Evolutionary conservation across 225 moss, liverwort and hornwort genomes (phyloP).

Genomic region (Bryoerythrophyllum caledonicum): DNA sequence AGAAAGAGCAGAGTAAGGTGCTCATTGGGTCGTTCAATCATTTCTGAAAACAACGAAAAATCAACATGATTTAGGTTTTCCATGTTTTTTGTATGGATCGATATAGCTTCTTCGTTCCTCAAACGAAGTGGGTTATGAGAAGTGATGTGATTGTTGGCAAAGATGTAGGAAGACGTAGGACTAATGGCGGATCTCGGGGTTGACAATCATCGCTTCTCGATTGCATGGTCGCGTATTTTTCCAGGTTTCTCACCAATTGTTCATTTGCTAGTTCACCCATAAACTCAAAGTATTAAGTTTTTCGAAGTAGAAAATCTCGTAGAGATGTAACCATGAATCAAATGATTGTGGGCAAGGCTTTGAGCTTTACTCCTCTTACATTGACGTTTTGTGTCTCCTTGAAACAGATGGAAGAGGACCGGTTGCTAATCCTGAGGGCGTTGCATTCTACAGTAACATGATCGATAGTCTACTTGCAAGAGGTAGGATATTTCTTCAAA

Average conservation of each 20-base stretch:
- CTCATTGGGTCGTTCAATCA: no score
- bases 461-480: slow-evolving; percentile 30
- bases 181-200: slow-evolving; percentile 43
- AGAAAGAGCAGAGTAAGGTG: no score
- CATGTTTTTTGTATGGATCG: no score
- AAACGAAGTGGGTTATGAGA: not conserved
- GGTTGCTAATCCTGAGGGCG: slow-evolving; percentile 22
- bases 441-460: slow-evolving; percentile 28
- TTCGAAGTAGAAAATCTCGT: not conserved
- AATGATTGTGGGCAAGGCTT: no score
- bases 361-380: not conserved
- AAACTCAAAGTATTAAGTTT: not conserved
- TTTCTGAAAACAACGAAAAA: no score
- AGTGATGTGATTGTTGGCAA: not conserved
- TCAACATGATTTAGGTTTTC: no score
- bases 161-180: slow-evolving; percentile 49
- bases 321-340: no score
- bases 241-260: slow-evolving; percentile 31
- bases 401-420: slow-evolving; percentile 27
- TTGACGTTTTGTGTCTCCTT: not conserved
- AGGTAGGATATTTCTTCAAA: slow-evolving; percentile 16
- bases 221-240: slow-evolving; percentile 56
- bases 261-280: not conserved
- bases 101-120: no score
- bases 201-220: slow-evolving; percentile 48